Conservation (phyloP, 306 rosid genomes). For the Malus asiatica region DNA sequence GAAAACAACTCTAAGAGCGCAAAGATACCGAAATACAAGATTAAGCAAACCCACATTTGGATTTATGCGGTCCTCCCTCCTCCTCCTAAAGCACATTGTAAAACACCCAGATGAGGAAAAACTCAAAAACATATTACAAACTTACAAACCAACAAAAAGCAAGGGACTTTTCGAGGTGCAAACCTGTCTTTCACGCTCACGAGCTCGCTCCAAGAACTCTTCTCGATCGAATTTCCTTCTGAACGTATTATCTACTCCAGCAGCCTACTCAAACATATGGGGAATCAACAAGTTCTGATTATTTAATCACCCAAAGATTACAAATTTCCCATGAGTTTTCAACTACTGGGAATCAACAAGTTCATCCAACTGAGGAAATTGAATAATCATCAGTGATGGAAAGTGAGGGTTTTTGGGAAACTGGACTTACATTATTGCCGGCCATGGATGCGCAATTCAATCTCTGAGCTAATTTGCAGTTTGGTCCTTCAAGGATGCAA, state of each 20-base stretch:
- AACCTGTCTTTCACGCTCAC: conserved; percentile 89
- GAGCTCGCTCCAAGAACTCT: conserved; percentile 86
- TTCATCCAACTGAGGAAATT: neutral
- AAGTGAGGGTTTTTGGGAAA: neutral
- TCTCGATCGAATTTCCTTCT: conserved; percentile 95
- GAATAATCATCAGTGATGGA: neutral
- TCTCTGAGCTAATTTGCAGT: neutral
- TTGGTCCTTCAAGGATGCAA: neutral
- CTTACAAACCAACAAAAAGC: neutral
- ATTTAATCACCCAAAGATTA: neutral
- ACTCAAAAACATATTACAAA: neutral
- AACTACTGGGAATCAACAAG: neutral
- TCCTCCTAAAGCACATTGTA: conserved; percentile 40
- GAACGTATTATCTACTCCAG: conserved; percentile 84
- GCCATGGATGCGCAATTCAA: conserved; percentile 36
- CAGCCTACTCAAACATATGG: conserved; percentile 28
- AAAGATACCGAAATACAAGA: neutral
- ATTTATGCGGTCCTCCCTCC: conserved; percentile 40
- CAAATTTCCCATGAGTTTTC: neutral
- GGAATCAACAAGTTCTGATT: neutral
- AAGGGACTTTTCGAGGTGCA: neutral
- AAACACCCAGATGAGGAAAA: neutral
- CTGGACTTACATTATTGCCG: conserved; percentile 54
- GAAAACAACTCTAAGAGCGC: neutral
- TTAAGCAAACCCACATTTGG: conserved; percentile 48